These are phyloP conservation scores for Baorangia bicolor DNA, from an alignment of 768 basidiomycete genomes.

Conservation along the genomic window DNA sequence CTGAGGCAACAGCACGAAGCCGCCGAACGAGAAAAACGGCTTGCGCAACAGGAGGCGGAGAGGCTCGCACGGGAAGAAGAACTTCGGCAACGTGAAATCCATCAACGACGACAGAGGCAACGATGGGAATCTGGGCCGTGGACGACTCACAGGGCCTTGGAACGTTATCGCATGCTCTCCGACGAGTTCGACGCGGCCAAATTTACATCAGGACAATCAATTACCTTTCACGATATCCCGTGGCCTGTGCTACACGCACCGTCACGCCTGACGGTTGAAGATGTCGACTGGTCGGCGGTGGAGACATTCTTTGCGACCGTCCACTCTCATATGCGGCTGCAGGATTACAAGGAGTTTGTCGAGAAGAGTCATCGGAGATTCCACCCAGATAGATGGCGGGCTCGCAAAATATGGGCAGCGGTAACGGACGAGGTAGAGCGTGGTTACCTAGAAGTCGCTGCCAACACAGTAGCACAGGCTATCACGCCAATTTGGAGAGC, in stretches of 20 bases:
- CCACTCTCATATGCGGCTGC: slow-evolving; percentile 48
- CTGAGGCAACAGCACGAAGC: slow-evolving; percentile 25
- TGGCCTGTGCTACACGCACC: slow-evolving; percentile 73
- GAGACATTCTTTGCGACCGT: slow-evolving; percentile 66
- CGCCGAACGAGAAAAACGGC: slow-evolving; percentile 22
- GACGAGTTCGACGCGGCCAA: slow-evolving; percentile 63
- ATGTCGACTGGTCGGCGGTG: slow-evolving; percentile 70
- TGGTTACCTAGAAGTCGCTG: slow-evolving; percentile 64
- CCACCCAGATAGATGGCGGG: slow-evolving; percentile 80
- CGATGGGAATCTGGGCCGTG: slow-evolving; percentile 61
- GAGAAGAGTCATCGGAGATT: slow-evolving; percentile 73
- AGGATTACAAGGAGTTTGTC: slow-evolving; percentile 65
- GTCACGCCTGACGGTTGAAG: slow-evolving; percentile 51
- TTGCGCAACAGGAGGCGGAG: slow-evolving; percentile 30
- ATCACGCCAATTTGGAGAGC: slow-evolving; percentile 67
- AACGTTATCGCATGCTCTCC: slow-evolving; percentile 60
- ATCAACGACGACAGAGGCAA: slow-evolving; percentile 47
- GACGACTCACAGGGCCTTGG: slow-evolving; percentile 65
- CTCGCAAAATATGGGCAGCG: slow-evolving; percentile 58
- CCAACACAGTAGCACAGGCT: slow-evolving; percentile 71
- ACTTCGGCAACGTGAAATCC: slow-evolving; percentile 39
- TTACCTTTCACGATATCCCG: slow-evolving; percentile 64
- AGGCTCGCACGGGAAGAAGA: slow-evolving; percentile 34
- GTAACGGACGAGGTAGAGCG: slow-evolving; percentile 58
- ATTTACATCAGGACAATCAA: slow-evolving; percentile 50